phyloP scores from a whole-genome alignment of 2,329 filamentous ascomycete genomes.

The Paecilomyces niveus region DNA sequence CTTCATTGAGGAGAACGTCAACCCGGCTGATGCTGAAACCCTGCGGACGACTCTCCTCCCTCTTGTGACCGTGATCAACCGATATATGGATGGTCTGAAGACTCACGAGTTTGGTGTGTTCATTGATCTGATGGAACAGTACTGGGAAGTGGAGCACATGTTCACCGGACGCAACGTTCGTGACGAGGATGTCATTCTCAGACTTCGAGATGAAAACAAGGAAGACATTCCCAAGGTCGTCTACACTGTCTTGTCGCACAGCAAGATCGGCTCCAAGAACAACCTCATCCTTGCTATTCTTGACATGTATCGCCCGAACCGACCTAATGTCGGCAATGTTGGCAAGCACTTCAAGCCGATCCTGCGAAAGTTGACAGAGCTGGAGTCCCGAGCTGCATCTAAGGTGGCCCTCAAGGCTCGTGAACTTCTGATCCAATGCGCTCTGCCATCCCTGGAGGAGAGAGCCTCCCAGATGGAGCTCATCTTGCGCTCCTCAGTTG shows the following conservation, averaged over 20 bases:
- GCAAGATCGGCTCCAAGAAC: conserved; percentile 87
- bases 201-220: conserved; percentile 92
- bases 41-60: conserved; percentile 69
- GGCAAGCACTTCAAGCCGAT: conserved; percentile 78
- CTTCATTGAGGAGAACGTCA: conserved; percentile 82
- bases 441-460: conserved; percentile 92
- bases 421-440: conserved; percentile 95
- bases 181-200: conserved; percentile 89
- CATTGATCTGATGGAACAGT: conserved; percentile 68
- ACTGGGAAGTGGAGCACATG: conserved; percentile 74
- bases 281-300: conserved; percentile 85
- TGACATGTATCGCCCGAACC: conserved; percentile 91
- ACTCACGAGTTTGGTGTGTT: conserved; percentile 82
- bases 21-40: conserved; percentile 62
- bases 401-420: conserved; percentile 97
- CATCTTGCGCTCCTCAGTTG: conserved; percentile 88
- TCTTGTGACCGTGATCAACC: conserved; percentile 67
- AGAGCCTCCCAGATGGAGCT: conserved; percentile 96
- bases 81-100: conserved; percentile 83
- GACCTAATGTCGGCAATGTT: conserved; percentile 79
- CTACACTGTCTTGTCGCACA: conserved; percentile 86
- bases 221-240: conserved; percentile 82
- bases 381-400: conserved; percentile 77
- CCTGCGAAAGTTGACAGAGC: conserved; percentile 79
- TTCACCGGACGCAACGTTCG: conserved; percentile 80